These are phyloP conservation scores for Aurinia saxatilis DNA, from an alignment of 345 rosid genomes.

Conservation along the genomic window DNA sequence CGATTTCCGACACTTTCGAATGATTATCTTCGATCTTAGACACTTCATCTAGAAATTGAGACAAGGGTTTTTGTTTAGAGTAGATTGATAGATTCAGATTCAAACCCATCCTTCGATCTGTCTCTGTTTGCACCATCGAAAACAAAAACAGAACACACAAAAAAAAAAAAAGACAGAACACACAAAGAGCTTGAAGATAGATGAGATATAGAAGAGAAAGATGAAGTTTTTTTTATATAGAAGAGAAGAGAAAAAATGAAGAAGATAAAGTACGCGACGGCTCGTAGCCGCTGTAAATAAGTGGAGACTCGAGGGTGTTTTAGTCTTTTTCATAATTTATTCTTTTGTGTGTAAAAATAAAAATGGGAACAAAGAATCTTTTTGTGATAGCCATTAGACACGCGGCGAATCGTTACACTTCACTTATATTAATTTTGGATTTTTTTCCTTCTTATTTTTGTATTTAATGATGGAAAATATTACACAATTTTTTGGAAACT, in stretches of 20 bases:
- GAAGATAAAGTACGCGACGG: conserved; percentile 34
- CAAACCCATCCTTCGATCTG: conserved; percentile 45
- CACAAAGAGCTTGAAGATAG: conserved; percentile 20
- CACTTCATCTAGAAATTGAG: conserved; percentile 44
- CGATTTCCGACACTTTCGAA: conserved; percentile 38
- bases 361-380: conserved; percentile 30
- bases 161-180: conserved; percentile 15
- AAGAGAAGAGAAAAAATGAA: conserved; percentile 22
- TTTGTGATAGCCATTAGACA: conserved; percentile 28
- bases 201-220: conserved; percentile 6
- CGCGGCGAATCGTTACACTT: conserved; percentile 47
- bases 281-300: conserved; percentile 26
- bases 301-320: conserved; percentile 24
- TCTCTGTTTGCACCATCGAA: conserved; percentile 24
- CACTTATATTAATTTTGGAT: conserved; percentile 1
- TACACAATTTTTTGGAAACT: conserved; percentile 22
- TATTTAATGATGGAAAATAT: no score
- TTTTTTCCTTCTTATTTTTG: conserved; percentile 7
- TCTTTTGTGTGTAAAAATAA: no score
- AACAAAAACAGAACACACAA: no score
- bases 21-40: conserved; percentile 31
- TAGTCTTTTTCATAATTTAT: background rate
- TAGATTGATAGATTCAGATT: conserved; percentile 55
- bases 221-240: background rate
- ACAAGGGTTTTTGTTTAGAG: conserved; percentile 38